These are phyloP conservation scores for Steccherinum ochraceum DNA, from an alignment of 768 basidiomycete genomes.

Conservation along the genomic window DNA sequence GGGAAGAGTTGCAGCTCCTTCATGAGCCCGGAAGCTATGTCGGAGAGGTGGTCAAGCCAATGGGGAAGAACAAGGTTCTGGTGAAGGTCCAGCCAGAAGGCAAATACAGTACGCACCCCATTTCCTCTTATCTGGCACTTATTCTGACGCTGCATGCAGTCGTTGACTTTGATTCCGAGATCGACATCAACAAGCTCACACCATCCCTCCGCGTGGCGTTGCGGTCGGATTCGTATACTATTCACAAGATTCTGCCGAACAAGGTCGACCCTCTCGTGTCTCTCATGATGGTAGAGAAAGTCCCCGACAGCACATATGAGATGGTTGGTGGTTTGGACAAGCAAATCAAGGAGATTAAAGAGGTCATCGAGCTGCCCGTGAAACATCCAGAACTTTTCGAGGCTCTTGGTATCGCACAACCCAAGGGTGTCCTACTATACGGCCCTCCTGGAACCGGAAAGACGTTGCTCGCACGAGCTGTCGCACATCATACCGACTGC, in stretches of 20 bases:
- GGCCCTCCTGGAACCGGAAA: conserved; percentile 97
- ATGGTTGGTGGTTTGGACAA: conserved; percentile 99
- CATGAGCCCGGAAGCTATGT: conserved; percentile 98
- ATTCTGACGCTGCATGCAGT: conserved; percentile 56
- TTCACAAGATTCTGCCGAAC: conserved; percentile 95
- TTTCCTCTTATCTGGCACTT: no score
- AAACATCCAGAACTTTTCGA: conserved; percentile 98
- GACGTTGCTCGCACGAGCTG: conserved; percentile 90
- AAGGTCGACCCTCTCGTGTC: conserved; percentile 98
- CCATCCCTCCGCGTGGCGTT: conserved; percentile 90
- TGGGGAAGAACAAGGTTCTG: conserved; percentile 98
- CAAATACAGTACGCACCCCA: conserved; percentile 79
- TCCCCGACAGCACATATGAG: conserved; percentile 98
- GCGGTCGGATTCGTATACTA: conserved; percentile 91
- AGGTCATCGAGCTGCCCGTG: conserved; percentile 96
- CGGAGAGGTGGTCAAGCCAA: conserved; percentile 95
- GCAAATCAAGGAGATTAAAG: conserved; percentile 98
- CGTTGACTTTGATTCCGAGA: conserved; percentile 87
- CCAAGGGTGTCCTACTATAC: conserved; percentile 93
- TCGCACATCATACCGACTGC: conserved; percentile 97
- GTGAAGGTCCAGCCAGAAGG: conserved; percentile 99
- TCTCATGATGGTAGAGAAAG: conserved; percentile 99
- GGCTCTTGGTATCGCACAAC: conserved; percentile 92
- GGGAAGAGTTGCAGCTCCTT: conserved; percentile 88
- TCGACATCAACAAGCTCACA: conserved; percentile 73